Conservation (phyloP, 345 rosid genomes). For the Sonneratia caseolaris region DNA sequence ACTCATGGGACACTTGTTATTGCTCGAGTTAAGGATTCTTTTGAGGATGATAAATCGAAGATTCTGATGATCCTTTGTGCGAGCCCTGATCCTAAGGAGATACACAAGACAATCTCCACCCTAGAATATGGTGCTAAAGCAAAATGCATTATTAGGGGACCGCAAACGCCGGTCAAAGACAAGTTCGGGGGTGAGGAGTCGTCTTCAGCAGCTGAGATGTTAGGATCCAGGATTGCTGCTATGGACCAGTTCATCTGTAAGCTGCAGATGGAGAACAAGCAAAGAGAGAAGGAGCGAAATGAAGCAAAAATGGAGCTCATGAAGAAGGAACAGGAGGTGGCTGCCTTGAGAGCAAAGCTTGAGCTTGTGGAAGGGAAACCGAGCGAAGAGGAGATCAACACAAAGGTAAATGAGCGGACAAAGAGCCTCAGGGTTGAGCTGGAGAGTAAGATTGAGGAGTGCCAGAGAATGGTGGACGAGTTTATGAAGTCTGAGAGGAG, state of each 20-base stretch:
- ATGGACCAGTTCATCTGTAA: conserved; percentile 83
- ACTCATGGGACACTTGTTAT: background rate
- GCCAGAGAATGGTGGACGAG: conserved; percentile 76
- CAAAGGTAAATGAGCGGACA: conserved; percentile 60
- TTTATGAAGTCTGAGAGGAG: conserved; percentile 78
- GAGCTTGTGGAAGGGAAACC: conserved; percentile 40
- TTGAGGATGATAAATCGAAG: conserved; percentile 92
- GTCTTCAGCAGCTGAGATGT: conserved; percentile 34
- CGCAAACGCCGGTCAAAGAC: conserved; percentile 65
- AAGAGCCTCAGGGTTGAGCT: conserved; percentile 40
- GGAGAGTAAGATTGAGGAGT: conserved; percentile 69
- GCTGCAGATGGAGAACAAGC: conserved; percentile 81
- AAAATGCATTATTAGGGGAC: conserved; percentile 84
- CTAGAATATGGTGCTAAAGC: conserved; percentile 98
- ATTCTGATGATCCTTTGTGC: conserved; percentile 94
- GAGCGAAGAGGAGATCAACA: conserved; percentile 68
- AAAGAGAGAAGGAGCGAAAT: conserved; percentile 63
- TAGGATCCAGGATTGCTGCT: conserved; percentile 74
- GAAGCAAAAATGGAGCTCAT: conserved; percentile 62
- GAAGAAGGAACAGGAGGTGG: conserved; percentile 82
- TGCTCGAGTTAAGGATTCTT: conserved; percentile 63
- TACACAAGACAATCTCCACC: conserved; percentile 93
- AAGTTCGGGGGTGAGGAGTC: conserved; percentile 56
- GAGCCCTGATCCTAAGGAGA: conserved; percentile 90
- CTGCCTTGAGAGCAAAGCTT: conserved; percentile 41